Base-by-base conservation (phyloP, 768 basidiomycete genomes). In the Leccinum subgranulosum region DNA sequence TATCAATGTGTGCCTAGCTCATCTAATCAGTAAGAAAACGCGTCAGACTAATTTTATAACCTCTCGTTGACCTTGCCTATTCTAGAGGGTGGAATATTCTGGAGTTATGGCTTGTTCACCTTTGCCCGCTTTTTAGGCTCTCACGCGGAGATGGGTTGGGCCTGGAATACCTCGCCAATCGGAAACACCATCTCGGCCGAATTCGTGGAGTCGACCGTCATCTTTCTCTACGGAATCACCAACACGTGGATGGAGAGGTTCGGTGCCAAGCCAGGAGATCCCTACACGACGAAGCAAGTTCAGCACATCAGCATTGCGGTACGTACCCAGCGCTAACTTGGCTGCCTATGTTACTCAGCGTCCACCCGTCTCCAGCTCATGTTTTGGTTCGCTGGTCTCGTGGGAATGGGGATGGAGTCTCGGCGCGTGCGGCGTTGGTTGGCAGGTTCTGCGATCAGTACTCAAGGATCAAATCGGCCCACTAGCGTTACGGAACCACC, bases 171-270 rank as follows among this genome's bases (percentile, higher is more conserved):
- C 27, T 76, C 84, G 0, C 87, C 85, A 0, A 70, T 74, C 4
- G 75, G 76, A 21, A 73, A 75, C 23, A 75, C 75, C 47, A 77
- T 81, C 8, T 84, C 86, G 7, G 90, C 86, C 6, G 91, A 93
- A 70, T 87, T 91, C 54, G 78, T 86, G 56, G 92, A 94, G 72
- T 91, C 87, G 0, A 66, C 78, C 10, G 80, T 92, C 52, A 94
- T 98, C 65, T 95, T 95, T 74, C 33, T 85, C 0, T 98, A 98
- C 68, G 95, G 95, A 8, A 78, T 83, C 33, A 88, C 92, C 45
- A 96, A 98, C 69, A 93, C 90, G 15, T 98, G 93, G 92, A 93
- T 98, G 91, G 96, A 98, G 74, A 83, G 96, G 43, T 91, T 96
- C 62, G 95, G 94, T 3, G 90, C 87, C 1, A 74, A 81, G 15